phyloP scores from a whole-genome alignment of 495 filamentous ascomycete species.

The Tuber borchii region DNA sequence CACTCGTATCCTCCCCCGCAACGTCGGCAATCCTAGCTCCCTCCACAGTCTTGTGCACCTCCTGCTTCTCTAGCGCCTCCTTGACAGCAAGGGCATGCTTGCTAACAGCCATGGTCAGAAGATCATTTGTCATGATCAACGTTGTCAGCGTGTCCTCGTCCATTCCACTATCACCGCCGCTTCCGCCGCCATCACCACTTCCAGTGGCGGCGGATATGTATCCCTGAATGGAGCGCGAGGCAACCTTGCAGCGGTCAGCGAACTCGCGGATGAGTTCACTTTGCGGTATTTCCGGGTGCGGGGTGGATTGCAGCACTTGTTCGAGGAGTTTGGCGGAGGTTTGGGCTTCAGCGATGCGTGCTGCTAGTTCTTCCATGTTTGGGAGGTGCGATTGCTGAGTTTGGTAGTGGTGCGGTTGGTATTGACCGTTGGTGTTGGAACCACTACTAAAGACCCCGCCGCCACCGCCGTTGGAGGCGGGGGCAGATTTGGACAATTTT shows the following conservation, averaged over 20 bases:
- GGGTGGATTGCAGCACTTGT: conserved; percentile 79
- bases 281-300: conserved; percentile 61
- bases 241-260: conserved; percentile 72
- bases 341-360: conserved; percentile 78
- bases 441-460: not conserved
- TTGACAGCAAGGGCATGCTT: conserved; percentile 76
- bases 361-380: conserved; percentile 67
- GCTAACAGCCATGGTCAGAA: conserved; percentile 66
- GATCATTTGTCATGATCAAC: conserved; percentile 90
- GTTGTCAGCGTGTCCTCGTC: conserved; percentile 90
- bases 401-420: conserved; percentile 25
- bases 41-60: not conserved
- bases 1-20: conserved; percentile 7
- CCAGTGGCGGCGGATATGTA: conserved; percentile 69
- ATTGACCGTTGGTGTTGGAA: conserved; percentile 6
- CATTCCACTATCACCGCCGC: not conserved
- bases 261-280: conserved; percentile 93
- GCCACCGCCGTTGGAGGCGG: not conserved
- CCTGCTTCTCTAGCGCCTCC: conserved; percentile 54
- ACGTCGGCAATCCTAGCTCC: conserved; percentile 23
- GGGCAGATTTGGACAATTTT: conserved; percentile 33
- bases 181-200: conserved; percentile 52
- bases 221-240: conserved; percentile 66
- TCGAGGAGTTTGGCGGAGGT: conserved; percentile 84
- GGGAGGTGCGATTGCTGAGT: conserved; percentile 55